Evolutionary conservation across 306 rosid species (phyloP).

Genomic region (Potentilla sterilis): DNA sequence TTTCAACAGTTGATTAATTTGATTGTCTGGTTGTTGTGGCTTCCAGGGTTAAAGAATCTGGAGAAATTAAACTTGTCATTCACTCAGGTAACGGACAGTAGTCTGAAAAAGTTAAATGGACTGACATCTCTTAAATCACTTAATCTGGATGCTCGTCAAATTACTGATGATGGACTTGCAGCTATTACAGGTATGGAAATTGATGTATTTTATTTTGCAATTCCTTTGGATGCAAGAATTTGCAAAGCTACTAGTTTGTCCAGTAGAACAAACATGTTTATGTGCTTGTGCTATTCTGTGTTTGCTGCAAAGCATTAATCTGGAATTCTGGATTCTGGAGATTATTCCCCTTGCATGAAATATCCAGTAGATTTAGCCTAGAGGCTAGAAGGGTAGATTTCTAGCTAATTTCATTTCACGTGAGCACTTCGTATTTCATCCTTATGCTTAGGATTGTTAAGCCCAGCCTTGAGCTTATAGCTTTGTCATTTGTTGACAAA

Average conservation of each 20-base stretch:
- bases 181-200: constrained; percentile 48
- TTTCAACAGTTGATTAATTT: not conserved
- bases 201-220: not conserved
- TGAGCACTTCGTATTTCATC: not conserved
- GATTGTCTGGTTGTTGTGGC: not conserved
- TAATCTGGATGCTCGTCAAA: constrained; percentile 74
- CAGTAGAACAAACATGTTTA: not conserved
- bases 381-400: not conserved
- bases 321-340: not conserved
- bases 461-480: not conserved
- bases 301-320: not conserved
- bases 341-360: not conserved
- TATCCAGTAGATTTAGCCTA: not conserved
- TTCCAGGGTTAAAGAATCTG: constrained; percentile 56
- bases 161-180: constrained; percentile 65
- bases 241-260: not conserved
- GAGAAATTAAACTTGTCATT: constrained; percentile 74
- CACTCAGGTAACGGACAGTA: constrained; percentile 51
- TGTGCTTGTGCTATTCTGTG: not conserved
- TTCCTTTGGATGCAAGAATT: constrained; percentile 1
- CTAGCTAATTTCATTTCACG: not conserved
- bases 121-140: constrained; percentile 78
- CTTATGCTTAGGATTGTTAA: not conserved
- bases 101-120: constrained; percentile 56
- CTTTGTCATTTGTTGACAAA: not conserved